Base-by-base conservation (phyloP, 179 eudicot species). In the Spinacia oleracea region DNA sequence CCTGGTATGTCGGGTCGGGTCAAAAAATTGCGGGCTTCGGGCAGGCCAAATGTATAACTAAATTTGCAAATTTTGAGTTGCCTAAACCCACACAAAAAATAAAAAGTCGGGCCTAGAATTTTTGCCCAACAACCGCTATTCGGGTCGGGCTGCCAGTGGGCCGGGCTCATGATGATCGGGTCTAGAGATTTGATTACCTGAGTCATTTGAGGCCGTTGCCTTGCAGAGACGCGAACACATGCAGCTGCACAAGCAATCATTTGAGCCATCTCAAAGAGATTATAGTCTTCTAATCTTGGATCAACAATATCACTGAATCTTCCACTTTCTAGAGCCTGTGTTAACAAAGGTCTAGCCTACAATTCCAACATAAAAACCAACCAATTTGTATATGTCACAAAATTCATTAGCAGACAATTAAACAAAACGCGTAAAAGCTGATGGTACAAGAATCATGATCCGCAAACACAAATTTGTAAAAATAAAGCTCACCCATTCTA, bases 221-320 rank as follows among this genome's bases (percentile, higher is more conserved):
- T 82, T 55, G 93, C 88, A 85, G 87, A 83, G 74, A 84, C 84
- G 50, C 91, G 90, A 16, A 89, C 86, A 84, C 90, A 91, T 56
- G 79, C 89, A 77, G 86, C 86, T 65, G 92, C 93, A 86, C 96
- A 91, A 51, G 89, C 89, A 75, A 88, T 81, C 91, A 91, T 85
- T 62, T 84, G 87, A 45, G 81, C 48, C 91, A 51, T 14, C 81
- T 88, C 91, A 14, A 35, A 34, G 1, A 74, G 29, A 55, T 84
- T 84, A 79, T 87, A 87, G 25, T 80, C 79, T 31, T 87, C 80
- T 73, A 91, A 72, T 67, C 83, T 87, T 75, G 84, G 87, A 81
- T 90, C 94, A 18, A 78, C 87, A 43, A 87, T 71, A 63, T 27
- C 55, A 72, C 75, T 83, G 46, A 83, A 85, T 48, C 75, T 70